Evolutionary conservation across 257 asterid species (phyloP).

Genomic region (Solanum raphanifolium): DNA sequence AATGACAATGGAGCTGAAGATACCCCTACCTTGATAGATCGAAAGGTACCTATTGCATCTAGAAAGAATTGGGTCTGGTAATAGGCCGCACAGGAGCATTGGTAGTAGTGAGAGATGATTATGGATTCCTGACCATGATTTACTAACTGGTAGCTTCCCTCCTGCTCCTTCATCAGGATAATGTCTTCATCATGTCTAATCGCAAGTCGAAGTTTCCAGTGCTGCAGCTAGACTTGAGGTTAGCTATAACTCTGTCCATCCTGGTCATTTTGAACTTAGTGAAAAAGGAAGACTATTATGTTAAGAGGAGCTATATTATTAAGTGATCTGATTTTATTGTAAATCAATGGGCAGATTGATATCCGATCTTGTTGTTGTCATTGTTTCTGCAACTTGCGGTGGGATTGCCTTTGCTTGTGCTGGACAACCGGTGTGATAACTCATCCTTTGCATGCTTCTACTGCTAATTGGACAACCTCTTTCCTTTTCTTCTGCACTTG

Average conservation of each 20-base stretch:
- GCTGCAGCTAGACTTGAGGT: slow-evolving; percentile 77
- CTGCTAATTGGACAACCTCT: neutral
- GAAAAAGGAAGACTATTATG: neutral
- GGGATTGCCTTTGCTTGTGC: slow-evolving; percentile 86
- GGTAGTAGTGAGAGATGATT: neutral
- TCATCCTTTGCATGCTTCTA: neutral
- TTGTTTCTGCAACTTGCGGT: slow-evolving; percentile 90
- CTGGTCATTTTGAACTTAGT: neutral
- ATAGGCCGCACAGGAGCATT: neutral
- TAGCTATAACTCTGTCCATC: slow-evolving; percentile 6
- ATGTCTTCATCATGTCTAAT: slow-evolving; percentile 73
- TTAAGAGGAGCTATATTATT: neutral
- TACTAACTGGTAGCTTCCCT: neutral
- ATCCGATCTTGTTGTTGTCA: slow-evolving; percentile 77
- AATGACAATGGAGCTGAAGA: slow-evolving; percentile 60
- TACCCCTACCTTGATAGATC: slow-evolving; percentile 68
- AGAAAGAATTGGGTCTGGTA: neutral
- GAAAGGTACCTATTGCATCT: slow-evolving; percentile 31
- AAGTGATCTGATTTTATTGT: neutral
- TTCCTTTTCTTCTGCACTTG: neutral
- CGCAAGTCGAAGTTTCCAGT: slow-evolving; percentile 71
- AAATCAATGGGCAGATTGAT: slow-evolving; percentile 39
- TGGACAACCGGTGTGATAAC: slow-evolving; percentile 72
- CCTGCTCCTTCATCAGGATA: slow-evolving; percentile 34
- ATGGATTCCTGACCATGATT: neutral